Conservation (phyloP, 2,329 filamentous ascomycete genomes). For the Aspergillus pseudoterreus region DNA sequence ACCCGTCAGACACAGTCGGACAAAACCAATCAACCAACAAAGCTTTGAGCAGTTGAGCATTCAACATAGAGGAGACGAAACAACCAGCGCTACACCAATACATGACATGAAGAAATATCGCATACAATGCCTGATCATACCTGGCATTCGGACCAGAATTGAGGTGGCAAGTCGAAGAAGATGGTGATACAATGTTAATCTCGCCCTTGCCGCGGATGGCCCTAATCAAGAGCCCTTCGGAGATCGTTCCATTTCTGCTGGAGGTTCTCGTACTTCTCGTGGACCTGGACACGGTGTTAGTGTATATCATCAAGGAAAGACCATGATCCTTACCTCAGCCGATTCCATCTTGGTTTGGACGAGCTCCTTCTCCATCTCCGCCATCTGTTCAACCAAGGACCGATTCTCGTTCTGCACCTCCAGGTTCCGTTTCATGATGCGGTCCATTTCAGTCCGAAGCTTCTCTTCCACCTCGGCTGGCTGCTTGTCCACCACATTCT, state of each 20-base stretch:
- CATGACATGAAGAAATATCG: conserved; percentile 7
- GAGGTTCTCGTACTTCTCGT: conserved; percentile 65
- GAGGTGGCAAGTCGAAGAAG: conserved; percentile 3
- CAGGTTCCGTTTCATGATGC: conserved; percentile 85
- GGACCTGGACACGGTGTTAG: conserved; percentile 53
- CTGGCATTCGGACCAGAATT: conserved; percentile 3
- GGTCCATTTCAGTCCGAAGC: conserved; percentile 80
- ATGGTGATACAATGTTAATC: conserved; percentile 19
- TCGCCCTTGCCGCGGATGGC: conserved; percentile 12
- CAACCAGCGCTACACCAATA: conserved; percentile 5
- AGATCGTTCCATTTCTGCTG: conserved; percentile 75
- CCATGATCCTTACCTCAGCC: conserved; percentile 69
- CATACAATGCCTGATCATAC: conserved; percentile 12
- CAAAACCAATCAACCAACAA: conserved; percentile 1
- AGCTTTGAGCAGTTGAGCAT: background rate
- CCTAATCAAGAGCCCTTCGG: conserved; percentile 51
- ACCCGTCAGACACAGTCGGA: conserved; percentile 7
- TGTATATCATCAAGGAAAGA: background rate
- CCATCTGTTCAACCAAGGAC: conserved; percentile 80
- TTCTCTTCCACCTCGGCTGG: conserved; percentile 80
- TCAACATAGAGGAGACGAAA: background rate
- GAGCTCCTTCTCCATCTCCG: conserved; percentile 86
- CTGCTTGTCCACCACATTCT: conserved; percentile 82
- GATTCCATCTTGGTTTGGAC: conserved; percentile 93
- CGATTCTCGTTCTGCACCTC: conserved; percentile 94